Evolutionary conservation across 1,284 basidiomycete genomes (phyloP).

Genomic region (Ustilago loliicola): DNA sequence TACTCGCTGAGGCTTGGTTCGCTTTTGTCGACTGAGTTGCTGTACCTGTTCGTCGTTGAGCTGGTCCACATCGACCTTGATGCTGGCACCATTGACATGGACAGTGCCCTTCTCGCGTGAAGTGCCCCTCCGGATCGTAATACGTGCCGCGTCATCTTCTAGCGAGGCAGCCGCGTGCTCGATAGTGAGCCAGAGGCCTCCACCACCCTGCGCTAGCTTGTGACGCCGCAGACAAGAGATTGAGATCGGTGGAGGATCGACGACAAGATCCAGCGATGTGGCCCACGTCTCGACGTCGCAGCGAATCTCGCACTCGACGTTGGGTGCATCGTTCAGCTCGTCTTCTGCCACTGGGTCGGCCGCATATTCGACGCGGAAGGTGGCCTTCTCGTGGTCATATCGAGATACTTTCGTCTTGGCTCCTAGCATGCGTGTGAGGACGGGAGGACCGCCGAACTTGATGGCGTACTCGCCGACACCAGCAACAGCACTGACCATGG

Average conservation of each 20-base stretch:
- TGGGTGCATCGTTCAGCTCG: slow-evolving; percentile 69
- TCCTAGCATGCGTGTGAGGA: slow-evolving; percentile 84
- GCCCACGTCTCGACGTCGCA: slow-evolving; percentile 96
- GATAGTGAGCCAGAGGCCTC: slow-evolving; percentile 95
- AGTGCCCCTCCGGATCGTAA: slow-evolving; percentile 78
- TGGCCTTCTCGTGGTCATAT: slow-evolving; percentile 89
- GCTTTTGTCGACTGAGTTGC: slow-evolving; percentile 83
- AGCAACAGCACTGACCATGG: slow-evolving; percentile 81
- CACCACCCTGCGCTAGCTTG: slow-evolving; percentile 85
- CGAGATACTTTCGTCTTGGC: slow-evolving; percentile 80
- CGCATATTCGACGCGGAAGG: slow-evolving; percentile 88
- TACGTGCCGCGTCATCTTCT: slow-evolving; percentile 79
- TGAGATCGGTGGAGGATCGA: slow-evolving; percentile 91
- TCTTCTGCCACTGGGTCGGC: slow-evolving; percentile 64
- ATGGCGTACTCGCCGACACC: slow-evolving; percentile 93
- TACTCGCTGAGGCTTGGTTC: slow-evolving; percentile 85
- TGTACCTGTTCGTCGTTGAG: slow-evolving; percentile 90
- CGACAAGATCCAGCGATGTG: slow-evolving; percentile 85
- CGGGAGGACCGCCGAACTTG: slow-evolving; percentile 92
- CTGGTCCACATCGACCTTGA: slow-evolving; percentile 91
- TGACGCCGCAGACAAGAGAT: slow-evolving; percentile 89
- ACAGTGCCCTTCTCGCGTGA: slow-evolving; percentile 80
- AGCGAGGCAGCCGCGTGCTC: slow-evolving; percentile 85
- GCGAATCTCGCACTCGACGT: slow-evolving; percentile 91
- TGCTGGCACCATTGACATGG: slow-evolving; percentile 88